Percentiles rank a stretch among this genome's conserved stretches.
These are phyloP conservation scores for Alternaria gaisen DNA, from an alignment of 2,329 filamentous ascomycete genomes.

Conservation along the genomic window DNA sequence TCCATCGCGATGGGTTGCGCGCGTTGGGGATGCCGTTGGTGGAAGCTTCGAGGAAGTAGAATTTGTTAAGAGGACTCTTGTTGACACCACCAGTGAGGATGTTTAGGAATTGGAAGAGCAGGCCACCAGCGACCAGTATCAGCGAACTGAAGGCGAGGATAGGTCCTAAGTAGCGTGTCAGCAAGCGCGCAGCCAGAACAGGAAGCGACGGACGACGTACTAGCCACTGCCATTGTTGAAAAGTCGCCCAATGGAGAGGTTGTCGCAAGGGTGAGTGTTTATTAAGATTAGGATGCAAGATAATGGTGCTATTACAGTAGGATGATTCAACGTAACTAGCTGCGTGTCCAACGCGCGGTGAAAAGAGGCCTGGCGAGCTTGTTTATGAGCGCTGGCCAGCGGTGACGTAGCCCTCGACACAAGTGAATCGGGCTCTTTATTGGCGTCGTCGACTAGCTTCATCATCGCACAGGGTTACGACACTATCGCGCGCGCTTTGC, in stretches of 20 bases:
- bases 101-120: conserved; percentile 72
- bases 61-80: conserved; percentile 69
- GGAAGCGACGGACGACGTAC: conserved; percentile 22
- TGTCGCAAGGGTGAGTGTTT: not conserved
- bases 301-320: conserved; percentile 10
- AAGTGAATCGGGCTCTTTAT: conserved; percentile 9
- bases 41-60: conserved; percentile 86
- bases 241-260: not conserved
- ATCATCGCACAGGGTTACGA: conserved; percentile 21
- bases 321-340: conserved; percentile 11
- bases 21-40: conserved; percentile 71
- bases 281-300: conserved; percentile 23
- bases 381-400: conserved; percentile 28
- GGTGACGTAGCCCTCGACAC: conserved; percentile 27
- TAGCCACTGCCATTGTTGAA: conserved; percentile 25
- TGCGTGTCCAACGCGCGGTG: conserved; percentile 3
- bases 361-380: conserved; percentile 19
- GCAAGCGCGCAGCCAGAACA: conserved; percentile 2
- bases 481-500: conserved; percentile 22
- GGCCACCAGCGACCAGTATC: conserved; percentile 67
- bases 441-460: conserved; percentile 16
- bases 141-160: conserved; percentile 66
- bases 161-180: conserved; percentile 56
- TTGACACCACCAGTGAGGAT: conserved; percentile 68
- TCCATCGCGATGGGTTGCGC: conserved; percentile 77